Evolutionary conservation across 225 moss, liverwort and hornwort genomes (phyloP).

Genomic region (Takakia lepidozioides): DNA sequence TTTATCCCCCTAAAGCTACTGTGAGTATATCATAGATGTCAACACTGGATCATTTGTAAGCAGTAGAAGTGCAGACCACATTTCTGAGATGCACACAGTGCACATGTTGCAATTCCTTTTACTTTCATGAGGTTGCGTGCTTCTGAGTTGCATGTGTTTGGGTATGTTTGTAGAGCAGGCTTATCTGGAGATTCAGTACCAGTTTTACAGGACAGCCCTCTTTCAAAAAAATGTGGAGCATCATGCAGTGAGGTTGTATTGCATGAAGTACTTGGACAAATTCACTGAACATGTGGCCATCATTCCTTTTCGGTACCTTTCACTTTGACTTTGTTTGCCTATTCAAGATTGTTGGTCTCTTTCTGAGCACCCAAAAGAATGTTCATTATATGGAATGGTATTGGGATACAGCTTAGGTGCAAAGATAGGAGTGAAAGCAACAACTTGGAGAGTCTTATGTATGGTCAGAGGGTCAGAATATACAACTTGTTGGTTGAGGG

Average conservation of each 20-base stretch:
- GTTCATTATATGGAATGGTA: neutral
- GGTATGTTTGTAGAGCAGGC: constrained; percentile 32
- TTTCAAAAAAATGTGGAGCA: constrained; percentile 69
- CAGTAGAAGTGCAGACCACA: too few relatives aligned
- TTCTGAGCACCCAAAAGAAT: neutral
- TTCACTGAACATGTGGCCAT: constrained; percentile 68
- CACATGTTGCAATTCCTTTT: neutral
- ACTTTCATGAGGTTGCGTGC: neutral
- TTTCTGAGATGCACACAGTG: neutral
- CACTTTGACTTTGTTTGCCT: neutral
- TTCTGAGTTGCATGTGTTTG: constrained; percentile 1
- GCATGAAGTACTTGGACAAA: constrained; percentile 66
- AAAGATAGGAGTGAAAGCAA: neutral
- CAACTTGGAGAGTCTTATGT: neutral
- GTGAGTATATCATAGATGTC: neutral
- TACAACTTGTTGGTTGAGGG: neutral
- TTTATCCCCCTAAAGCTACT: neutral
- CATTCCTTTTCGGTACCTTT: constrained; percentile 52
- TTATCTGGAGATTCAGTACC: constrained; percentile 65
- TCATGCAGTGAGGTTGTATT: constrained; percentile 71
- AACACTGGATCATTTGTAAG: neutral
- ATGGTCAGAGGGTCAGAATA: too few relatives aligned
- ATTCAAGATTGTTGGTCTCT: neutral
- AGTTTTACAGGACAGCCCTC: constrained; percentile 47
- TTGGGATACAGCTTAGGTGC: too few relatives aligned